Base-by-base conservation (phyloP, 2,329 filamentous ascomycete species). In the Xylariomycetidae sp. region DNA sequence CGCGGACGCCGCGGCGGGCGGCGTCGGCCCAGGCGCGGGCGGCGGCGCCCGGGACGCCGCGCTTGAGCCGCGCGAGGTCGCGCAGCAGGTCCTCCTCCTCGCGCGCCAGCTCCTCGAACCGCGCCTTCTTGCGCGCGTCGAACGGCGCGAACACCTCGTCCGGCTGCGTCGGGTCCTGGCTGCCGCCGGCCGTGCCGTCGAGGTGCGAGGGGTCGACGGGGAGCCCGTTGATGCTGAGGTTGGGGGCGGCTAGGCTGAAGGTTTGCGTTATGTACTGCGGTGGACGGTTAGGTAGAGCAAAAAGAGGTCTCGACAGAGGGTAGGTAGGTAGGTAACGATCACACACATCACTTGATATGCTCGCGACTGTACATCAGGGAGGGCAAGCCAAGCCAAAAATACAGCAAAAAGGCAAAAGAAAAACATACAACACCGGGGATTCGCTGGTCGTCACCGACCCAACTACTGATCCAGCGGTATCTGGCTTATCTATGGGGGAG, bases 41-140 rank as follows among this genome's bases (percentile, higher is more conserved):
- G 0, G 65, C 63, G 8, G 58, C 49, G 12, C 49, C 52, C 14
- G 74, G 74, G 2, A 75, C 67, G 39, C 58, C 56, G 40, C 70
- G 67, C 54, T 78, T 78, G n/a, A 78, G 63, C 19, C 62, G 59
- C 6, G 77, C 76, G 46, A 82, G 77, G 47, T 79, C 73, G 44
- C 76, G 72, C 27, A 80, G 70, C 3, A 82, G 65, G 48, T 75
- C 74, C 50, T 81, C 76, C 46, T 82, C 77, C 38, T 78, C 67
- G 39, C 70, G 64, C 39, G 73, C 67, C n/a, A 80, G 67, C 23
- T 74, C 69, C 50, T 76, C 74, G 44, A 79, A 72, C 46, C 67
- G 69, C 40, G 68, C 64, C 49, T 76, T 74, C 46, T 74, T 70
- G 52, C 72, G 71, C 4, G 63, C 57, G 61, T 81, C 73, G 49